Evolutionary conservation across 805 yeast species (phyloP), one percentile per base, ranked within the genome.

Genomic region (Kluyveromyces siamensis): DNA sequence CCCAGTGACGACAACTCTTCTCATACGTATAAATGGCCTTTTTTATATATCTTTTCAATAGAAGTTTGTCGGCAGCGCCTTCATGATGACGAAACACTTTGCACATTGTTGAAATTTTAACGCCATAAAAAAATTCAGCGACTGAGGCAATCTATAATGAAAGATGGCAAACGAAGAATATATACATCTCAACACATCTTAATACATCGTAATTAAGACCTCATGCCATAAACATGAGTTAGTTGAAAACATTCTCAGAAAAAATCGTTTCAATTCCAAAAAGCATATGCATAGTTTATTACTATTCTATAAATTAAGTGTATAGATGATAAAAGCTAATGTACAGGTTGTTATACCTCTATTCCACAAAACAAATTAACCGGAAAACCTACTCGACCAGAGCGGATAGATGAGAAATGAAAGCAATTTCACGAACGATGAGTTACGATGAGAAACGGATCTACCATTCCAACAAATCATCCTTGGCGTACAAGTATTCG

Each of bases 1-100:
- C 0, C 99, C 99, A 0, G 99, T 93, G 1, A 91, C 83, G 1
- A 91, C 97, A 0, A 91, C 96, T 65, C 96, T 69, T 50, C 71
- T 65, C 21, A 43, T 16, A 16, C 55, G 48, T 49, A 48, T 44
- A 30, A 30, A 11, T 2, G 35, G 4, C 35, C 8, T 13, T 7
- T 6, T 6, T 21, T 21, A 6, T 21, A 3, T 21, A 21, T 21
- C 25, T 21, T 6, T 21, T 21, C 6, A 21, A 3, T 21, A 6
- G 6, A 21, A 21, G 25, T 21, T 3, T 6, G 25, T 21, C 6
- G 6, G 6, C 6, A 6, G 25, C 6, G 25, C 25, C 25, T 21
- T 21, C 6, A 6, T 6, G 6, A 21, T 21, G 6, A 4, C 25
- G 3, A 21, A 3, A 3, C 6, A 6, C 6, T 21, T 21, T 21